phyloP scores from a whole-genome alignment of 2,329 filamentous ascomycete genomes.

The Graphilbum sp. region DNA sequence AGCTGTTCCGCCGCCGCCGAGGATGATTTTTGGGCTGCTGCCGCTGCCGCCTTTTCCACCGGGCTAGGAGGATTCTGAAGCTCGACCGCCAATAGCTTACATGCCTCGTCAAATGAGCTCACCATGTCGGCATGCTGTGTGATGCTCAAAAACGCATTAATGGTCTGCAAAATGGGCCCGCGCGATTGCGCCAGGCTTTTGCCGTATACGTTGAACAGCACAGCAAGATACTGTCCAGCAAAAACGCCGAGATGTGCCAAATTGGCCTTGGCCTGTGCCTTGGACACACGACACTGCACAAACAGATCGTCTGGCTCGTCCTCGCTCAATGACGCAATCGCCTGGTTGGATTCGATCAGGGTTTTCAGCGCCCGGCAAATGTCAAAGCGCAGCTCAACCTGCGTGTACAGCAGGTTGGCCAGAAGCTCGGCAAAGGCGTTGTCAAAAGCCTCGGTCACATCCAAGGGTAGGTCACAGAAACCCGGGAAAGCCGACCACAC shows the following conservation, averaged over 20 bases:
- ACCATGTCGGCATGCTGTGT: slow-evolving; percentile 63
- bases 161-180: slow-evolving; percentile 80
- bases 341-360: slow-evolving; percentile 82
- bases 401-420: slow-evolving; percentile 82
- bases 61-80: slow-evolving; percentile 26
- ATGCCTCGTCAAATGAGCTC: slow-evolving; percentile 78
- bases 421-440: slow-evolving; percentile 79
- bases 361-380: slow-evolving; percentile 76
- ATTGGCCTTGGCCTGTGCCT: slow-evolving; percentile 60
- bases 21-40: slow-evolving; percentile 25
- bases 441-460: slow-evolving; percentile 62
- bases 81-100: slow-evolving; percentile 62
- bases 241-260: slow-evolving; percentile 65
- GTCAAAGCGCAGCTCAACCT: slow-evolving; percentile 72
- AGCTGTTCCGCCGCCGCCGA: slow-evolving; percentile 39
- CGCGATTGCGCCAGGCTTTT: slow-evolving; percentile 87
- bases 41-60: slow-evolving; percentile 25
- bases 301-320: slow-evolving; percentile 57
- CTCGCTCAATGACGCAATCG: slow-evolving; percentile 48
- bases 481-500: slow-evolving; percentile 89
- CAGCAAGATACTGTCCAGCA: slow-evolving; percentile 77
- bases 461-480: slow-evolving; percentile 84
- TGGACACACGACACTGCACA: slow-evolving; percentile 63
- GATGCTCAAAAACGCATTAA: slow-evolving; percentile 88
- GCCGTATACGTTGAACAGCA: slow-evolving; percentile 98